phyloP scores from a whole-genome alignment of 257 asterid species.

The Solanum clarkiae region DNA sequence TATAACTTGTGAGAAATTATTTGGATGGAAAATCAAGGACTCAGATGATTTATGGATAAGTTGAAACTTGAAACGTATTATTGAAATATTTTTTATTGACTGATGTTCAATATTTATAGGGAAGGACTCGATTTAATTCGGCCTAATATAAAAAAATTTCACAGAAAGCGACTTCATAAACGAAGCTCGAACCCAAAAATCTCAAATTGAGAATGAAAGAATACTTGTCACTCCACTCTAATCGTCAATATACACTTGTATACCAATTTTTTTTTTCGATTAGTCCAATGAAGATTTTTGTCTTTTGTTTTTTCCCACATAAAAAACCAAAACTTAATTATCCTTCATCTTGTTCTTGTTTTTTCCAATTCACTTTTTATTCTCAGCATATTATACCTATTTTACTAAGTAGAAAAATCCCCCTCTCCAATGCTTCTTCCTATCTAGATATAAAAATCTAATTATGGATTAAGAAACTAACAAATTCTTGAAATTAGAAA shows the following conservation, averaged over 20 bases:
- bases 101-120: too few relatives aligned
- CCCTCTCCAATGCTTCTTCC: neutral
- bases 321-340: neutral
- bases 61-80: neutral
- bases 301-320: neutral
- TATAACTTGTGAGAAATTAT: too few relatives aligned
- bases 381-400: conserved; percentile 18
- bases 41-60: neutral
- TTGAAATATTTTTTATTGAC: too few relatives aligned
- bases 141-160: neutral
- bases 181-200: rapidly evolving
- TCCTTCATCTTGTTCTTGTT: conserved; percentile 15
- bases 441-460: neutral
- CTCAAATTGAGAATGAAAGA: neutral
- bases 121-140: rapidly evolving
- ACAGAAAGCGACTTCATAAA: rapidly evolving
- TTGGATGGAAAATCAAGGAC: neutral
- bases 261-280: neutral
- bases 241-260: neutral
- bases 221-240: neutral
- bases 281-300: neutral
- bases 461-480: neutral
- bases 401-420: neutral
- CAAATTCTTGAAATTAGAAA: neutral
- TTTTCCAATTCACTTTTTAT: conserved; percentile 10